phyloP scores from a whole-genome alignment of 1,284 basidiomycete genomes.

The Sanghuangporus sanghuang region DNA sequence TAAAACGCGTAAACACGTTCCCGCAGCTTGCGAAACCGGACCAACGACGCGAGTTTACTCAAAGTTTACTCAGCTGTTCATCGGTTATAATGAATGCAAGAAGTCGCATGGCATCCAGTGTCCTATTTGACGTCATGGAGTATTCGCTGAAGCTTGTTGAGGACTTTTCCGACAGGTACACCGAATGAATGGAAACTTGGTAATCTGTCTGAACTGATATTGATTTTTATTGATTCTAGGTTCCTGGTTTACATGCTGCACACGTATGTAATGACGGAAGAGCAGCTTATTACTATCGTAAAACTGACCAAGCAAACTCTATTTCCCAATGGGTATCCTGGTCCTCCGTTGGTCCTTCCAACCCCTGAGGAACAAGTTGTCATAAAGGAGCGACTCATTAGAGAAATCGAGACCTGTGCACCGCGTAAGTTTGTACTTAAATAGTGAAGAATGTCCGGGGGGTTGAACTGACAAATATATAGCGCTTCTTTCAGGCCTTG shows the following conservation, averaged over 20 bases:
- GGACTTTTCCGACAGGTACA: constrained; percentile 50
- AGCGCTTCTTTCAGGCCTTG: constrained; percentile 33
- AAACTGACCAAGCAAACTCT: constrained; percentile 55
- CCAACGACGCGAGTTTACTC: constrained; percentile 4
- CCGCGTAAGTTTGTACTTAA: constrained; percentile 35
- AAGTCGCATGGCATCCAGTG: constrained; percentile 40
- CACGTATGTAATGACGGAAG: constrained; percentile 47
- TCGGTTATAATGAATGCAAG: constrained; percentile 44
- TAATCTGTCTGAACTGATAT: constrained; percentile 2
- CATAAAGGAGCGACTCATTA: constrained; percentile 47
- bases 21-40: constrained; percentile 23
- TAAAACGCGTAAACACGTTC: constrained; percentile 58
- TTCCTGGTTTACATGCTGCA: constrained; percentile 61
- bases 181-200: constrained; percentile 19
- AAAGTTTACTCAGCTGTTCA: constrained; percentile 34
- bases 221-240: constrained; percentile 27
- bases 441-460: background rate
- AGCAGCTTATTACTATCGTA: constrained; percentile 41
- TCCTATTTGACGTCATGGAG: constrained; percentile 33
- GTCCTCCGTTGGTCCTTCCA: constrained; percentile 59
- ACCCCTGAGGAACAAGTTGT: constrained; percentile 61
- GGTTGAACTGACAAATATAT: background rate
- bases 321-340: constrained; percentile 80
- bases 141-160: constrained; percentile 23
- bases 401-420: constrained; percentile 39